Evolutionary conservation across 768 basidiomycete genomes (phyloP).

Genomic region (Boletellus ananas): DNA sequence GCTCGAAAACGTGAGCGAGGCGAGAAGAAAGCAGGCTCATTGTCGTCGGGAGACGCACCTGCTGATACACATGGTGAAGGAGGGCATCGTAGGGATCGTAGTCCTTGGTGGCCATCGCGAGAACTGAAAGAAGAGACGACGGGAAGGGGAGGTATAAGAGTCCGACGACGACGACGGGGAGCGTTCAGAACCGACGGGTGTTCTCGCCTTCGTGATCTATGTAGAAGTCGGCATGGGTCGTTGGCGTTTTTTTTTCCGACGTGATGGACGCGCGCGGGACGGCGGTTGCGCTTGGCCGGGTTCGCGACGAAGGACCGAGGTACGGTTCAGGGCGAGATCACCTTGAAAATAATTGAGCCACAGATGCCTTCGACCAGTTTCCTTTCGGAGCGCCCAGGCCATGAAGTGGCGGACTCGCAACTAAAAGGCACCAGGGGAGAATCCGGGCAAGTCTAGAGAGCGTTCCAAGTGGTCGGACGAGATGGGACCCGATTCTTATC

Average conservation of each 20-base stretch:
- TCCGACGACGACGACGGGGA: background rate
- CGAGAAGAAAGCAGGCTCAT: background rate
- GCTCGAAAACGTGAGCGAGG: conserved; percentile 10
- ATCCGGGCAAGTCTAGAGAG: background rate
- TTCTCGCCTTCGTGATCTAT: background rate
- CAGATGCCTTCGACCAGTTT: conserved; percentile 2
- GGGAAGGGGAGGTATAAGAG: conserved; percentile 11
- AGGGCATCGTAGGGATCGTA: conserved; percentile 80
- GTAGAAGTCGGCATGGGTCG: background rate
- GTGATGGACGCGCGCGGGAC: background rate
- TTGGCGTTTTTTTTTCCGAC: background rate
- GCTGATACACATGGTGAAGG: conserved; percentile 74
- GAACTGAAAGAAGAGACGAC: background rate
- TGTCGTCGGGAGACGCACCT: conserved; percentile 39
- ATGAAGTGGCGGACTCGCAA: background rate
- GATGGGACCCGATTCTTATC: background rate
- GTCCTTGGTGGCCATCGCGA: conserved; percentile 45
- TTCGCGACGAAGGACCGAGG: background rate
- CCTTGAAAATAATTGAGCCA: background rate
- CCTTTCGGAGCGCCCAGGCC: conserved; percentile 5
- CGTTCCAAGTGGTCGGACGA: background rate
- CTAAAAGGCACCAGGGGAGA: conserved; percentile 12
- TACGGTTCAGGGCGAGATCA: background rate
- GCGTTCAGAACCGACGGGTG: background rate
- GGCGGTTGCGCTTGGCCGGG: conserved; percentile 1